Percentiles rank a stretch among this genome's conserved stretches.
phyloP scores from a whole-genome alignment of 768 basidiomycete species.

The Rhizopogon vinicolor region DNA sequence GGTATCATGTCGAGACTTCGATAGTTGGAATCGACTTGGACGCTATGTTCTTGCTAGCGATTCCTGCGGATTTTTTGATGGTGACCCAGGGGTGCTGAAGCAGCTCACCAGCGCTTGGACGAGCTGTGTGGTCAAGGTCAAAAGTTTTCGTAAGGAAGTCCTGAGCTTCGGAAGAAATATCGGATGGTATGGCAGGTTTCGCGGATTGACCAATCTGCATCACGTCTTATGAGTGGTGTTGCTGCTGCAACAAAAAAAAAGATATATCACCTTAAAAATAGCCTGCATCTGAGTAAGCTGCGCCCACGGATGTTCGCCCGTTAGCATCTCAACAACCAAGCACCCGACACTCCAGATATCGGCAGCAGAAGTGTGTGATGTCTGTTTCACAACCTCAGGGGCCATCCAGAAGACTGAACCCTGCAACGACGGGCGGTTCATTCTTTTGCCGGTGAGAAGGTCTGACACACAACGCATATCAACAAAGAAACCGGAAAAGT shows the following conservation, averaged over 20 bases:
- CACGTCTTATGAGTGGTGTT: neutral
- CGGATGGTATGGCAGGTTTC: conserved; percentile 83
- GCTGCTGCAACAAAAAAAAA: neutral
- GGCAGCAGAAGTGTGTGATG: conserved; percentile 83
- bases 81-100: conserved; percentile 72
- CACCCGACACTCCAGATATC: conserved; percentile 98
- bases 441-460: conserved; percentile 55
- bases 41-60: conserved; percentile 18
- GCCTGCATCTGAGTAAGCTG: conserved; percentile 99
- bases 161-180: conserved; percentile 86
- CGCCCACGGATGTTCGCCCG: conserved; percentile 93
- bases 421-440: conserved; percentile 89
- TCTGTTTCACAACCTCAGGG: conserved; percentile 97
- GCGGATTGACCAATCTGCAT: conserved; percentile 86
- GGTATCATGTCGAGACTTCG: conserved; percentile 21
- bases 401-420: conserved; percentile 99
- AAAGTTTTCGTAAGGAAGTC: conserved; percentile 86
- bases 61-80: conserved; percentile 27
- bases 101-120: conserved; percentile 76
- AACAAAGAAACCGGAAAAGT: conserved; percentile 10
- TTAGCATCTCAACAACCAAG: conserved; percentile 94
- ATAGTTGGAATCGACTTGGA: conserved; percentile 20
- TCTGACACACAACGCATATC: conserved; percentile 32
- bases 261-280: conserved; percentile 77
- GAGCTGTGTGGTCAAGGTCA: conserved; percentile 73